Evolutionary conservation across 2,329 filamentous ascomycete species (phyloP).

Genomic region (Massarina eburnea): DNA sequence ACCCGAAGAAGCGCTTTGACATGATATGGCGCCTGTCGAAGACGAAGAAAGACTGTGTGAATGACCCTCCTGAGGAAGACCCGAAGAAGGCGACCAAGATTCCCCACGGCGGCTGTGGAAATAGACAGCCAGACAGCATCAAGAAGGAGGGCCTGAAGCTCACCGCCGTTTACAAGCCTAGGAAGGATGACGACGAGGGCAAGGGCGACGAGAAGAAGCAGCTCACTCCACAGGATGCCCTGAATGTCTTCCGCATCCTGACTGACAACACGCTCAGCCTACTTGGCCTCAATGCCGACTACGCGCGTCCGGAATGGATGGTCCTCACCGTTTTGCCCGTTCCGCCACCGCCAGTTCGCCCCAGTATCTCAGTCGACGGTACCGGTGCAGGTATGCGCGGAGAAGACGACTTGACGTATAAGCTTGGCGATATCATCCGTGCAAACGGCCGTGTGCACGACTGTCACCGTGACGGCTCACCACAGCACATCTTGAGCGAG

Average conservation of each 20-base stretch:
- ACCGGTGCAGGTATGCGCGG: conserved; percentile 89
- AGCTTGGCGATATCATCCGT: conserved; percentile 96
- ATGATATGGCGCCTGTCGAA: conserved; percentile 91
- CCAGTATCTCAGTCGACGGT: conserved; percentile 95
- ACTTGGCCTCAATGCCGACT: conserved; percentile 91
- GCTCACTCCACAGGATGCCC: conserved; percentile 81
- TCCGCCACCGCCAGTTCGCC: conserved; percentile 90
- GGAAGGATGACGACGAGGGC: conserved; percentile 72
- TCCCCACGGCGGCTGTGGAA: conserved; percentile 88
- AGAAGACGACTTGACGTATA: conserved; percentile 99
- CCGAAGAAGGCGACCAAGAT: conserved; percentile 53
- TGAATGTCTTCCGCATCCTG: conserved; percentile 85
- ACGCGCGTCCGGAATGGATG: conserved; percentile 98
- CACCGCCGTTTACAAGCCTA: conserved; percentile 71
- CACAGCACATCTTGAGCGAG: conserved; percentile 85
- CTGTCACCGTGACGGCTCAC: conserved; percentile 87
- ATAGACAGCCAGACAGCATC: conserved; percentile 77
- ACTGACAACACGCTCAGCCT: conserved; percentile 77
- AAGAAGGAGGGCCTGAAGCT: conserved; percentile 85
- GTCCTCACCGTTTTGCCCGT: conserved; percentile 92
- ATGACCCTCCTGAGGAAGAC: conserved; percentile 67
- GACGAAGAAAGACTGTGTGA: conserved; percentile 81
- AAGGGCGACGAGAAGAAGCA: conserved; percentile 69
- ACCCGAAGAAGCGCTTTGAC: conserved; percentile 93
- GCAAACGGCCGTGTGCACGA: conserved; percentile 94